Evolutionary conservation across 352 stramenopile species (phyloP), one percentile per base, ranked within the genome.

Genomic region (Globisporangium barbulae): DNA sequence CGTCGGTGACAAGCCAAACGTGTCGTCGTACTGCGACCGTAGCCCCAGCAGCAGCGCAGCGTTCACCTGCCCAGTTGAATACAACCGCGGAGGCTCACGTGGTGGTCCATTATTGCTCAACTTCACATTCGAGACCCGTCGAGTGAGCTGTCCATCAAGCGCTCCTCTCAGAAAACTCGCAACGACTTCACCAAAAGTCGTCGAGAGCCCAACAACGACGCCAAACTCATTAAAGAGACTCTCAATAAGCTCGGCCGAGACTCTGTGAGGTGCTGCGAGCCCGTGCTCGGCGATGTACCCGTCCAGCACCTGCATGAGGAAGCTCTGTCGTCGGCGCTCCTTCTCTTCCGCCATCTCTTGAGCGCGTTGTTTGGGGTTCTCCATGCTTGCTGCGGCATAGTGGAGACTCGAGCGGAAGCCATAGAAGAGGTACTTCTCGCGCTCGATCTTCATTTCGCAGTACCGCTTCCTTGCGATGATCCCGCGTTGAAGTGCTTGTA

Each of bases 291-390:
- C 54, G 13, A 79, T 71, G 37, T 88, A 79, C 21, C 81, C 83
- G 61, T 83, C 71, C 0, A 92, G 56, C 15, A 91, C 72, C 54
- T 90, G 78, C 77, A 93, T 85, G 49, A 93, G 76, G 37, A 89
- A 89, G 2, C 57, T 65, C 22, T 89, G 72, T n/a, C 78, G 72
- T 5, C 70, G 60, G n/a, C 65, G 60, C 63, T 88, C 83, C 15
- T 67, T 73, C 41, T 84, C 71, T 1, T 50, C 66, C 1, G 74
- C 71, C 1, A 86, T 59, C 35, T 78, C 71, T 28, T 49, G 65
- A 19, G 75, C 69, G 52, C 73, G 76, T 15, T 70, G 55, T 33
- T 64, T 67, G 5, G 81, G 78, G 50, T 90, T 73, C 59, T 88
- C 79, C 15, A 88, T 69, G 5, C 53, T 60, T 0, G 59, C 35